Evolutionary conservation across 495 filamentous ascomycete species (phyloP).

Genomic region (Haplographium delicatum): DNA sequence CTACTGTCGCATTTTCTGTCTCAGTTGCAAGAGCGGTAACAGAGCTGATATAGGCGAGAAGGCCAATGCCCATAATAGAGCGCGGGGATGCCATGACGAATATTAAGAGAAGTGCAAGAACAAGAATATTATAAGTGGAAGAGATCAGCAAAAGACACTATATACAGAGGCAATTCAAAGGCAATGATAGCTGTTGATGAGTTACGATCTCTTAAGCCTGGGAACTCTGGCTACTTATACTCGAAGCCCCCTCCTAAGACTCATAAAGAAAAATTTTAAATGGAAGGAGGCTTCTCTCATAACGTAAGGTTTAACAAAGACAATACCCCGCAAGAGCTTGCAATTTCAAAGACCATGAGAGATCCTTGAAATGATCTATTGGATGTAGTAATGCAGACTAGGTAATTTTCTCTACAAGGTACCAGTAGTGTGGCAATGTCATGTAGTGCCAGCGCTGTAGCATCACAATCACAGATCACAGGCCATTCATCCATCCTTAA

Average conservation of each 20-base stretch:
- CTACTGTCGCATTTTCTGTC: too few relatives aligned
- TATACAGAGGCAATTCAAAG: too few relatives aligned
- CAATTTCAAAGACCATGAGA: not conserved
- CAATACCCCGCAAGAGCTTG: not conserved
- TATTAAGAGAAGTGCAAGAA: not conserved
- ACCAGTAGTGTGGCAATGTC: not conserved
- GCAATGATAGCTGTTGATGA: too few relatives aligned
- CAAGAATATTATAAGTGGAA: not conserved
- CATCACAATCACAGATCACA: too few relatives aligned
- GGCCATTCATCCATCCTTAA: too few relatives aligned
- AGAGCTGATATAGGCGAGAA: not conserved
- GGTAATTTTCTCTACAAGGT: not conserved
- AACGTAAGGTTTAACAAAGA: not conserved
- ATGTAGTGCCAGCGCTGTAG: not conserved
- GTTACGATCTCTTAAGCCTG: too few relatives aligned
- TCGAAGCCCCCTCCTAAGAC: too few relatives aligned
- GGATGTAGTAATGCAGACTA: not conserved
- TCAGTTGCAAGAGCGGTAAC: slow-evolving; percentile 4
- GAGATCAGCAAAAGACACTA: not conserved
- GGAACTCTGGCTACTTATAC: too few relatives aligned
- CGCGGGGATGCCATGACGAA: not conserved
- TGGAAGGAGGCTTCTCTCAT: not conserved
- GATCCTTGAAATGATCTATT: not conserved
- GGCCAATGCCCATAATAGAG: not conserved
- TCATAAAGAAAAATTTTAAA: not conserved